phyloP scores from a whole-genome alignment of 176 grass and related monocot genomes.

The Phoenix roebelenii region DNA sequence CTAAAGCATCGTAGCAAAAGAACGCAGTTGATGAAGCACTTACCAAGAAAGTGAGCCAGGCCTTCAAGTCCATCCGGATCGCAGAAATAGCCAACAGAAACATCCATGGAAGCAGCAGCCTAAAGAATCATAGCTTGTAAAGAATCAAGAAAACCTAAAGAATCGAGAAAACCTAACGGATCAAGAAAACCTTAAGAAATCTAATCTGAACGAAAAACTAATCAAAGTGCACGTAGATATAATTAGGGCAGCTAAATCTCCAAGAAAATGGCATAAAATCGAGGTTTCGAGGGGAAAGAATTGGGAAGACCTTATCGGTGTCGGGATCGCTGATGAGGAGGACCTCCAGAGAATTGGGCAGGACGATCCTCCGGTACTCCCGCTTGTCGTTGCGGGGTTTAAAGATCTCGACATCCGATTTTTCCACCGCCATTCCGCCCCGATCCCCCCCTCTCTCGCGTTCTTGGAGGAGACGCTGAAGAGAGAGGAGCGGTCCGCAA shows the following conservation, averaged over 20 bases:
- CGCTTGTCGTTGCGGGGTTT: conserved; percentile 77
- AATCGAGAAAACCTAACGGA: too few relatives aligned
- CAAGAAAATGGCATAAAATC: too few relatives aligned
- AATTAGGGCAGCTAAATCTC: too few relatives aligned
- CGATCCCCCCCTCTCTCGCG: background rate
- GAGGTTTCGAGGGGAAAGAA: background rate
- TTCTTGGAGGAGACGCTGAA: too few relatives aligned
- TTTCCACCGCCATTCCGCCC: conserved; percentile 3
- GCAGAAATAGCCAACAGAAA: conserved; percentile 2
- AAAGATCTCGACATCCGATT: conserved; percentile 46
- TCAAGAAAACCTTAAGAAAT: background rate
- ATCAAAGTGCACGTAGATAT: too few relatives aligned
- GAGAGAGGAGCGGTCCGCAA: too few relatives aligned
- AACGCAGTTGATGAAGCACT: background rate
- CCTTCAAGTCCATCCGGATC: conserved; percentile 73
- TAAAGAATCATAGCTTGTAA: conserved; percentile 13
- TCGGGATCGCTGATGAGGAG: conserved; percentile 28
- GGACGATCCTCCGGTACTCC: conserved; percentile 75
- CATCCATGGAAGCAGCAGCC: conserved; percentile 87
- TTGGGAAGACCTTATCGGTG: conserved; percentile 56
- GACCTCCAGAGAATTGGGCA: conserved; percentile 59
- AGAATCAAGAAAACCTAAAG: too few relatives aligned
- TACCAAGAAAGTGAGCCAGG: conserved; percentile 92
- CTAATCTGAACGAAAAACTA: too few relatives aligned
- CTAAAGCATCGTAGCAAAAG: too few relatives aligned